Evolutionary conservation across 495 filamentous ascomycete genomes (phyloP), one percentile per base, ranked within the genome.

Genomic region (Annulohypoxylon maeteangense): DNA sequence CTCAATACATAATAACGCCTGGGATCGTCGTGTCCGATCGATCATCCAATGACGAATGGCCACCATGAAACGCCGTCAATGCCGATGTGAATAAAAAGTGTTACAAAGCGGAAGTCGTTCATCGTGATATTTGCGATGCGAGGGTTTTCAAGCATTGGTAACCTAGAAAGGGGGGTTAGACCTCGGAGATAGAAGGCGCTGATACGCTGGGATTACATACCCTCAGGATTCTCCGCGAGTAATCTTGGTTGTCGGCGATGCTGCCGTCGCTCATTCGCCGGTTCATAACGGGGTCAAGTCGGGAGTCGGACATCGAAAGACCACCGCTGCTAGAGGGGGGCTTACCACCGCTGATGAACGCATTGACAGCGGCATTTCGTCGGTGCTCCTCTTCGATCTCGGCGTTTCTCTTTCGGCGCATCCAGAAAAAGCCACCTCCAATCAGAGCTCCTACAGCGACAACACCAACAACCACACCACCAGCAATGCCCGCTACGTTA

Each of bases 191-290:
- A 4, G 7, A 0, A 44, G 3, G 3, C 22, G 8, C 6, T 3
- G 14, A 5, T 6, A 22, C 20, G 51, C 18, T 31, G 11, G 4
- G 16, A 62, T 44, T 58, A 80, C 86, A 62, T 83, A 95, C 95
- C 89, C 95, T 93, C 77, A 99, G 85, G 79, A 99, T 97, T 75
- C 91, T 91, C 79, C 95, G 88, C 64, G 95, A 98, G 81, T 98
- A 99, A 80, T 98, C 95, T 78, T 96, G 89, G 81, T 97, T 95
- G 78, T 99, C 96, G 72, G 94, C 95, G 77, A 99, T 98, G 81
- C 95, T 98, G 72, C 95, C 95, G 80, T 95, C 92, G 80, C 95
- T 98, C 83, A 95, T 89, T 78, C 95, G 88, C 75, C 93, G 86
- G 71, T 95, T 89, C 90, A 97, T 92, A 54, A 91, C 89, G 22